These are phyloP conservation scores for Peronospora belbahrii DNA, from an alignment of 352 stramenopile species.

Conservation along the genomic window DNA sequence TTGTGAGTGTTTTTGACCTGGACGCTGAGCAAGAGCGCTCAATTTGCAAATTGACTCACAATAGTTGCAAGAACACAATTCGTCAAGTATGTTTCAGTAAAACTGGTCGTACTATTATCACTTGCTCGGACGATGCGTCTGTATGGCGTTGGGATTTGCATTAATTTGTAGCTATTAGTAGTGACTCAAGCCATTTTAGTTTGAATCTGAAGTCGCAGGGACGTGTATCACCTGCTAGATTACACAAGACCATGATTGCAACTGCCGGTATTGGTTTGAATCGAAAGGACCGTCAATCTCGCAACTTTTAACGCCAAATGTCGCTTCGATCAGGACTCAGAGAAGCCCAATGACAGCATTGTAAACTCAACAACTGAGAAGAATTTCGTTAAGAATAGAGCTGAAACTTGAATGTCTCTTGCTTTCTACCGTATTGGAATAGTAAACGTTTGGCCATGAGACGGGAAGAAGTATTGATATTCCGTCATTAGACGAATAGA, in stretches of 20 bases:
- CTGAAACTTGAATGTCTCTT: too few relatives aligned
- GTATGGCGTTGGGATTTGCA: slow-evolving; percentile 71
- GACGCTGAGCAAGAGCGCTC: slow-evolving; percentile 63
- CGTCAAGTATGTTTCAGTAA: slow-evolving; percentile 75
- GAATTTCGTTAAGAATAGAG: too few relatives aligned
- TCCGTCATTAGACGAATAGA: slow-evolving; percentile 56
- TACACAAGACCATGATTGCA: slow-evolving; percentile 2
- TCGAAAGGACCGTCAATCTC: slow-evolving; percentile 32
- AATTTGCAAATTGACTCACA: slow-evolving; percentile 64
- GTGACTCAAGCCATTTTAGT: background rate
- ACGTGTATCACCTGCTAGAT: slow-evolving; percentile 20
- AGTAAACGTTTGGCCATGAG: slow-evolving; percentile 31
- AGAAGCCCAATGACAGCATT: background rate
- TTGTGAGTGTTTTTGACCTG: slow-evolving; percentile 73
- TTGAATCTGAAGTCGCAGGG: slow-evolving; percentile 28
- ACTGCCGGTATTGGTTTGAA: slow-evolving; percentile 23
- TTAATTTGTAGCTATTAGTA: slow-evolving; percentile 6
- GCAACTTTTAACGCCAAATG: slow-evolving; percentile 8
- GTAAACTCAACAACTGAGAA: background rate
- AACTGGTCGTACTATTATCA: slow-evolving; percentile 59
- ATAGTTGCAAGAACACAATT: slow-evolving; percentile 70
- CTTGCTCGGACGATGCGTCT: slow-evolving; percentile 63
- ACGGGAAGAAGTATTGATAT: slow-evolving; percentile 42
- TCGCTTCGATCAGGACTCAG: background rate
- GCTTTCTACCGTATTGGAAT: slow-evolving; percentile 22